phyloP scores from a whole-genome alignment of 148 eudicot genomes.

The Silene conica region DNA sequence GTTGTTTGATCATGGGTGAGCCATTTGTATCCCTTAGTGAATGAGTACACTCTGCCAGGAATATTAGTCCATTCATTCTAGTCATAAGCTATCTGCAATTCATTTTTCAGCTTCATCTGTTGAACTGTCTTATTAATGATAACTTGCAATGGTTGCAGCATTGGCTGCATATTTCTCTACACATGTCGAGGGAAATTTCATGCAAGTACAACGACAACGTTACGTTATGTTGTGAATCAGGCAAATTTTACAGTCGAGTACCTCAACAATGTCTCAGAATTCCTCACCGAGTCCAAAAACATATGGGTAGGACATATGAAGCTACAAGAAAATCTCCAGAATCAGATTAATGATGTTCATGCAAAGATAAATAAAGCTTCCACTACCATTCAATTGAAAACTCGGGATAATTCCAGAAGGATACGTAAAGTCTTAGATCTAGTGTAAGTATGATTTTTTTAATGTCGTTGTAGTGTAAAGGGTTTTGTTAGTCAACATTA shows the following conservation, averaged over 20 bases:
- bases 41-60: too few relatives aligned
- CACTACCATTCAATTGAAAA: conserved; percentile 40
- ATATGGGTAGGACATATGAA: conserved; percentile 41
- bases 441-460: conserved; percentile 49
- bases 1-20: too few relatives aligned
- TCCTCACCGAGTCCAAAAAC: conserved; percentile 54
- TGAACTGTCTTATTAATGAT: conserved; percentile 7
- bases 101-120: too few relatives aligned
- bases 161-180: conserved; percentile 68
- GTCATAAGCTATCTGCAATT: too few relatives aligned
- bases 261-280: conserved; percentile 52
- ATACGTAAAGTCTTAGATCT: conserved; percentile 39
- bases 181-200: conserved; percentile 82
- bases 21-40: too few relatives aligned
- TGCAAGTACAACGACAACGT: conserved; percentile 44
- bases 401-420: conserved; percentile 42
- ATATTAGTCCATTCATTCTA: too few relatives aligned
- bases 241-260: conserved; percentile 53
- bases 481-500: background rate
- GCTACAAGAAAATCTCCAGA: conserved; percentile 49
- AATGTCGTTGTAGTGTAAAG: background rate
- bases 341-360: conserved; percentile 50
- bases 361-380: conserved; percentile 42
- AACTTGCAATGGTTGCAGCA: conserved; percentile 34
- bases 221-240: conserved; percentile 57